A percentile compares a stretch with the other conserved stretches of the same genome.
phyloP scores from a whole-genome alignment of 768 basidiomycete species.

The Suillus placidus region DNA sequence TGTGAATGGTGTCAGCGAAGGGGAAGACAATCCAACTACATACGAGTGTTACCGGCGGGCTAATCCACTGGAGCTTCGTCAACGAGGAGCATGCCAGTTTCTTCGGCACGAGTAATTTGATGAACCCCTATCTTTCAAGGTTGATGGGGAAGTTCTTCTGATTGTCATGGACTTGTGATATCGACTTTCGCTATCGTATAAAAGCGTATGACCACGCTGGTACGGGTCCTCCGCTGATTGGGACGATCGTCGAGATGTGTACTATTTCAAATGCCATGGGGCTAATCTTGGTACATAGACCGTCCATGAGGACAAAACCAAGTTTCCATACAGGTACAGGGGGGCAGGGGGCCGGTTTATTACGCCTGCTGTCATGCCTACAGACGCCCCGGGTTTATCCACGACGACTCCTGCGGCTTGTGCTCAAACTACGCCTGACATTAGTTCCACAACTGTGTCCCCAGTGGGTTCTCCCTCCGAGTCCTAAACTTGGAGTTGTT shows the following conservation, averaged over 20 bases:
- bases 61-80: slow-evolving; percentile 33
- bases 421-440: neutral
- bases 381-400: neutral
- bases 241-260: slow-evolving; percentile 18
- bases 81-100: slow-evolving; percentile 32
- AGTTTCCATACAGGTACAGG: slow-evolving; percentile 12
- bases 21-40: slow-evolving; percentile 44
- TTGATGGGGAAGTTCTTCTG: neutral
- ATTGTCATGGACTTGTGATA: slow-evolving; percentile 2
- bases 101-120: slow-evolving; percentile 40
- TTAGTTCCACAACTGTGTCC: neutral
- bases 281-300: slow-evolving; percentile 4
- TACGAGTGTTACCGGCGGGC: slow-evolving; percentile 44
- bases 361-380: slow-evolving; percentile 6
- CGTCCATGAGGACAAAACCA: neutral
- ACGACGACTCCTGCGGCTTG: neutral
- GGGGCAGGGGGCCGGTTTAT: slow-evolving; percentile 16
- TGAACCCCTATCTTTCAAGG: slow-evolving; percentile 1
- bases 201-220: neutral
- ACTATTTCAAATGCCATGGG: slow-evolving; percentile 9
- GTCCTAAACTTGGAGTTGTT: neutral
- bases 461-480: slow-evolving; percentile 10
- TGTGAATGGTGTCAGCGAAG: slow-evolving; percentile 45
- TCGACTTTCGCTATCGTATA: slow-evolving; percentile 3
- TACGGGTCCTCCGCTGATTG: slow-evolving; percentile 10